phyloP scores from a whole-genome alignment of 164 flowering plant species.

The Magnolia sinica region DNA sequence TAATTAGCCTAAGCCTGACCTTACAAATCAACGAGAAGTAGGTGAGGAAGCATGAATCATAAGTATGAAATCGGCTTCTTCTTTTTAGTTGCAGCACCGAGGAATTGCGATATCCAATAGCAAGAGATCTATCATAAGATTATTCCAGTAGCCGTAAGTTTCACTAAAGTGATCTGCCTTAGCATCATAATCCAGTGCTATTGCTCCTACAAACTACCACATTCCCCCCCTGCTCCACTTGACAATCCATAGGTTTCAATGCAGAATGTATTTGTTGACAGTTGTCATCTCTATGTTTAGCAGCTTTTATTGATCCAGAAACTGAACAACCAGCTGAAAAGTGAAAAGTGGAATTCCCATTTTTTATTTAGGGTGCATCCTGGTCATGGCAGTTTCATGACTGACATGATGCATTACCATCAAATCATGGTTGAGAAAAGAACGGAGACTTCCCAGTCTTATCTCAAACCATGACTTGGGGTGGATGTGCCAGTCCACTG shows the following conservation, averaged over 20 bases:
- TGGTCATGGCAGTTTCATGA: neutral
- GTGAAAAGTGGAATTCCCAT: too few relatives aligned
- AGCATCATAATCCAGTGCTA: neutral
- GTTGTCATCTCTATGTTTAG: neutral
- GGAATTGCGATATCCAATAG: neutral
- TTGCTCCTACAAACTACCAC: neutral
- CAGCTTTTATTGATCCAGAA: neutral
- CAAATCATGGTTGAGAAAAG: too few relatives aligned
- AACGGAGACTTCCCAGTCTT: too few relatives aligned
- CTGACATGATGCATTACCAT: neutral
- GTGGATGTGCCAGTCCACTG: too few relatives aligned
- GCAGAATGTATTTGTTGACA: neutral
- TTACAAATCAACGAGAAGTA: neutral
- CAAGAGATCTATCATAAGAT: neutral
- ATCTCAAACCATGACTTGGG: too few relatives aligned
- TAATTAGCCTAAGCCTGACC: neutral
- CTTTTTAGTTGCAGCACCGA: neutral
- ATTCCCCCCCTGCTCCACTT: neutral
- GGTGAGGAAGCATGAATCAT: neutral
- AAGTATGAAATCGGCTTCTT: neutral
- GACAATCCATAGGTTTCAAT: neutral
- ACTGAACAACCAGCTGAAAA: neutral
- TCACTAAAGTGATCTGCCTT: too few relatives aligned
- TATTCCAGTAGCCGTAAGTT: neutral
- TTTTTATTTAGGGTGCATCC: too few relatives aligned